Evolutionary conservation across 2,329 filamentous ascomycete genomes (phyloP).

Genomic region (Cladobotryum mycophilum): DNA sequence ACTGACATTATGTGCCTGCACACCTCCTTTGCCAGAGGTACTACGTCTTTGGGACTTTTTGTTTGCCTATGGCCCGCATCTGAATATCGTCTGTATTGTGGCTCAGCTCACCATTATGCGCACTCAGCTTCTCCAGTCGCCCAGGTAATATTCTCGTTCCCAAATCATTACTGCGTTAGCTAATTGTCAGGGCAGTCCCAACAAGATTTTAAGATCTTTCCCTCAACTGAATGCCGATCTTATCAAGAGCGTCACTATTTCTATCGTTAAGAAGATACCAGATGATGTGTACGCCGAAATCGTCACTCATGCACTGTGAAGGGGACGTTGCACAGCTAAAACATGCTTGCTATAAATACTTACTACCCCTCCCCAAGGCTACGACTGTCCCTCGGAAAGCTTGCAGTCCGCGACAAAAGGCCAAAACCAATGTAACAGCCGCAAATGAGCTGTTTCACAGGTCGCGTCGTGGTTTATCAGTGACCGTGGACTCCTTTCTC

Average conservation of each 20-base stretch:
- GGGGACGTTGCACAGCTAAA: neutral
- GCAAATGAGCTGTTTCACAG: too few relatives aligned
- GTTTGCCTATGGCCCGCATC: conserved; percentile 88
- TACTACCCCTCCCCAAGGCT: too few relatives aligned
- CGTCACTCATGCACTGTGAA: conserved; percentile 71
- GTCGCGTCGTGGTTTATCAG: too few relatives aligned
- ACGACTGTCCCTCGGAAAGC: too few relatives aligned
- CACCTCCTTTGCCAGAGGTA: conserved; percentile 88
- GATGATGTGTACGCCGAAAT: conserved; percentile 87
- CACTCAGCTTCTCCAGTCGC: conserved; percentile 73
- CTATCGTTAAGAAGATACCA: conserved; percentile 83
- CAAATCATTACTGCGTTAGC: neutral
- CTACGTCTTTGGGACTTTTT: conserved; percentile 93
- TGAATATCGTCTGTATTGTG: conserved; percentile 95
- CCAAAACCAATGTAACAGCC: too few relatives aligned
- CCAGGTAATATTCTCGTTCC: conserved; percentile 54
- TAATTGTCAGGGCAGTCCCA: conserved; percentile 58
- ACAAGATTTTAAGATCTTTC: conserved; percentile 83
- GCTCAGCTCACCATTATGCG: conserved; percentile 87
- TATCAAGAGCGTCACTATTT: conserved; percentile 78
- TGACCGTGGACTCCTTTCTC: too few relatives aligned
- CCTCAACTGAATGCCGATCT: conserved; percentile 76
- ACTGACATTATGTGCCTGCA: conserved; percentile 90
- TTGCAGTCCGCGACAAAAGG: too few relatives aligned
- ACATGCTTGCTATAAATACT: too few relatives aligned